Conservation (phyloP, 192 early-diverging fungal species). For the Backusella liffmaniae region DNA sequence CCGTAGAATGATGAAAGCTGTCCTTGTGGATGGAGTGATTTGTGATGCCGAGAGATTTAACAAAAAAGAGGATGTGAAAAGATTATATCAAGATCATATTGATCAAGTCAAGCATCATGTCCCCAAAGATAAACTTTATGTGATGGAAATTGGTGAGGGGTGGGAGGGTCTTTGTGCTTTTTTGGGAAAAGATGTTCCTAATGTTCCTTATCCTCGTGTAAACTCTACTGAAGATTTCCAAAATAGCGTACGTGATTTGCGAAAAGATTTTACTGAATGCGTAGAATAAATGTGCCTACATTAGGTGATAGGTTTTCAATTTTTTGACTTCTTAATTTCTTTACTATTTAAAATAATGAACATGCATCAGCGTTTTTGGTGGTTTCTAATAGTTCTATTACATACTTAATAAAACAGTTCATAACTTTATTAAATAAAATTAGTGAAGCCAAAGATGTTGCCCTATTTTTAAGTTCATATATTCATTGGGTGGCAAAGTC, state of each 20-base stretch:
- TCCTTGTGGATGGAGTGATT: neutral
- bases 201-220: neutral
- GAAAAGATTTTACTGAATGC: neutral
- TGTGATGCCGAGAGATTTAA: neutral
- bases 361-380: no score
- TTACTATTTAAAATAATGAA: no score
- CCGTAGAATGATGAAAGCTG: neutral
- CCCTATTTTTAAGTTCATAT: no score
- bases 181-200: constrained; percentile 2
- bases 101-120: neutral
- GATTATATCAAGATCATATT: neutral
- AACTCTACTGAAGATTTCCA: neutral
- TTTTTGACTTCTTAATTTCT: no score
- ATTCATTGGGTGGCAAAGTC: no score
- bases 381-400: no score
- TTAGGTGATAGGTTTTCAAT: no score
- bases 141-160: constrained; percentile 7
- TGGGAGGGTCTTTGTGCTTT: constrained; percentile 8
- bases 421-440: no score
- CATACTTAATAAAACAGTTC: no score
- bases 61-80: neutral
- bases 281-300: no score
- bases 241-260: neutral
- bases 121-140: neutral
- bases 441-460: no score